A percentile compares a stretch with the other conserved stretches of the same genome.
These are phyloP conservation scores for Lathyrus tuberosus DNA, from an alignment of 306 rosid genomes.

Conservation along the genomic window DNA sequence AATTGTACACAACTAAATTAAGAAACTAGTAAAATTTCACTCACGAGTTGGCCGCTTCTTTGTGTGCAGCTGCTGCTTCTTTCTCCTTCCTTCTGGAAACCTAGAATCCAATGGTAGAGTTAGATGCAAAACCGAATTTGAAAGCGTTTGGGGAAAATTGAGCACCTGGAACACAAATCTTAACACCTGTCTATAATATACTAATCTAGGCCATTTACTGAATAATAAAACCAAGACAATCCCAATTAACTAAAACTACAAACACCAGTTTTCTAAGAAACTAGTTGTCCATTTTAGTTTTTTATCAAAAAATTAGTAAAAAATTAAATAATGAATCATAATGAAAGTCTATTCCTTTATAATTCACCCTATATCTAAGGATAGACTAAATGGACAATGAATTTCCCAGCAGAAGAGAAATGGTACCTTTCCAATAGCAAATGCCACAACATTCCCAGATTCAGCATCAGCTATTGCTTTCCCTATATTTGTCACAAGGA, in stretches of 20 bases:
- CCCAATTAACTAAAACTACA: slow-evolving; percentile 1
- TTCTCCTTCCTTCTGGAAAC: slow-evolving; percentile 89
- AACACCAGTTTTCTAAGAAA: neutral
- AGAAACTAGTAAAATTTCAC: too few relatives aligned
- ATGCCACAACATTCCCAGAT: slow-evolving; percentile 70
- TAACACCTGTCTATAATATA: neutral
- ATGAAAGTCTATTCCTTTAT: neutral
- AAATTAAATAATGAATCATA: neutral
- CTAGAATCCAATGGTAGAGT: slow-evolving; percentile 45
- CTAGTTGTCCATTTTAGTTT: neutral
- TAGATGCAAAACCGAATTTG: slow-evolving; percentile 5
- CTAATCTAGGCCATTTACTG: slow-evolving; percentile 7
- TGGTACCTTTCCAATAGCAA: slow-evolving; percentile 81
- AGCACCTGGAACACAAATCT: neutral
- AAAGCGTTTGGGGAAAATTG: neutral
- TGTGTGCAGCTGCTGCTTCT: slow-evolving; percentile 83
- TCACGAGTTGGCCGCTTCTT: too few relatives aligned
- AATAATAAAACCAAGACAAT: slow-evolving; percentile 2
- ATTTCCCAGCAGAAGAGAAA: slow-evolving; percentile 1
- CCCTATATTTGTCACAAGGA: slow-evolving; percentile 78
- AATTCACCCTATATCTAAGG: slow-evolving; percentile 1
- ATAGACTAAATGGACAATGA: slow-evolving; percentile 9
- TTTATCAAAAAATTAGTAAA: neutral
- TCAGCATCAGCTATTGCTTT: slow-evolving; percentile 79
- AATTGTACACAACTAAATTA: too few relatives aligned